A percentile compares a stretch with the other conserved stretches of the same genome.
phyloP scores from a whole-genome alignment of 192 early-diverging fungal genomes.

The Radiomyces spectabilis region DNA sequence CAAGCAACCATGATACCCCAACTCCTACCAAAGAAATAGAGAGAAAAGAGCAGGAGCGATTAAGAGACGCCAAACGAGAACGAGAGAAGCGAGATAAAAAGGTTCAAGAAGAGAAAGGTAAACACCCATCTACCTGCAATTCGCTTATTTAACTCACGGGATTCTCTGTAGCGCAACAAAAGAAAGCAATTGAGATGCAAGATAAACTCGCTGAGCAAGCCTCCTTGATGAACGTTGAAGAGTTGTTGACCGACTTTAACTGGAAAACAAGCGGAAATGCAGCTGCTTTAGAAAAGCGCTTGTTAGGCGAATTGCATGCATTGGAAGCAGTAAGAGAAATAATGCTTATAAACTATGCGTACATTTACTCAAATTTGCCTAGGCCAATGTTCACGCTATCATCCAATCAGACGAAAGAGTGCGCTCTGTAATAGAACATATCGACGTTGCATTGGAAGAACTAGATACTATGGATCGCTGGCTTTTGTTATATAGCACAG shows the following conservation, averaged over 20 bases:
- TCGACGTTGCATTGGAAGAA: constrained; percentile 78
- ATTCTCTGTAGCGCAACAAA: constrained; percentile 9
- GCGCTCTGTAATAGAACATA: constrained; percentile 63
- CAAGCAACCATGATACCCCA: no score
- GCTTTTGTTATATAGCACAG: constrained; percentile 76
- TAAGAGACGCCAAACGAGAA: constrained; percentile 10
- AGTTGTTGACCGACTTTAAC: constrained; percentile 77
- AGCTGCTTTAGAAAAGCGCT: constrained; percentile 74
- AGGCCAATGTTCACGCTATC: constrained; percentile 93
- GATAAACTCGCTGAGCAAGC: constrained; percentile 50
- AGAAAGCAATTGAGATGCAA: constrained; percentile 12
- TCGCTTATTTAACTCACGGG: neutral
- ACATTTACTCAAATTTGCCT: no score
- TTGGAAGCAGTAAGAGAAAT: constrained; percentile 62
- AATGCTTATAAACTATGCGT: no score
- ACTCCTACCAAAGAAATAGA: no score
- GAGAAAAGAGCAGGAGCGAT: constrained; percentile 6
- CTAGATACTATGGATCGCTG: constrained; percentile 84
- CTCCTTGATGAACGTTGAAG: constrained; percentile 68
- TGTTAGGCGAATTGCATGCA: constrained; percentile 77
- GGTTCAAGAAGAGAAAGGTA: constrained; percentile 3
- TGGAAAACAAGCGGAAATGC: constrained; percentile 87
- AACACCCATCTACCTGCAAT: neutral
- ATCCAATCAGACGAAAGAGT: constrained; percentile 88
- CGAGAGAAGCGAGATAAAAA: constrained; percentile 19